Evolutionary conservation across 225 moss, liverwort and hornwort genomes (phyloP).

Genomic region (Sphagnum contortum): DNA sequence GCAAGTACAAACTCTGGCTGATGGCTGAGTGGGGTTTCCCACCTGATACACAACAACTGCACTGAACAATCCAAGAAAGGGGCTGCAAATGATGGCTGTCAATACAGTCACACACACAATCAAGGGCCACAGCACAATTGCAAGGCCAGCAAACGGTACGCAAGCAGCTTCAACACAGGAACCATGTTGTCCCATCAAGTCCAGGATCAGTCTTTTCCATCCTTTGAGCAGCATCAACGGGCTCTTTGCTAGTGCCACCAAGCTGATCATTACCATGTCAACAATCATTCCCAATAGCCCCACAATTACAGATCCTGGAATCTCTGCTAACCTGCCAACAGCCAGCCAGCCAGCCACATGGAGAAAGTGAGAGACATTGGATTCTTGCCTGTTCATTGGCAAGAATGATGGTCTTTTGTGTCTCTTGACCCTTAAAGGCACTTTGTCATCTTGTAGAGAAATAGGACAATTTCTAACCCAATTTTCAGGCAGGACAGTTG

Average conservation of each 20-base stretch:
- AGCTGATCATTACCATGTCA: constrained; percentile 53
- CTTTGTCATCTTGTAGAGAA: background rate
- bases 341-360: background rate
- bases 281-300: constrained; percentile 56
- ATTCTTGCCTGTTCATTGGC: no score
- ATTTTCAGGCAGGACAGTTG: no score
- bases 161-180: constrained; percentile 79
- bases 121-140: constrained; percentile 71
- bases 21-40: constrained; percentile 4
- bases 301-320: constrained; percentile 67
- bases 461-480: background rate
- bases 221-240: constrained; percentile 85
- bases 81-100: constrained; percentile 49
- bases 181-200: constrained; percentile 60
- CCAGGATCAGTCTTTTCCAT: constrained; percentile 63
- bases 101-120: constrained; percentile 52
- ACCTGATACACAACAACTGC: constrained; percentile 90
- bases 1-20: background rate
- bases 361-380: background rate
- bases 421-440: background rate
- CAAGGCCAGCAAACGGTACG: constrained; percentile 88
- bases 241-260: constrained; percentile 48
- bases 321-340: constrained; percentile 51
- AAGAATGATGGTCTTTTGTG: no score
- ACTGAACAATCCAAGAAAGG: constrained; percentile 67